Base-by-base conservation (phyloP, 2,329 filamentous ascomycete genomes). In the Diaporthe eres region DNA sequence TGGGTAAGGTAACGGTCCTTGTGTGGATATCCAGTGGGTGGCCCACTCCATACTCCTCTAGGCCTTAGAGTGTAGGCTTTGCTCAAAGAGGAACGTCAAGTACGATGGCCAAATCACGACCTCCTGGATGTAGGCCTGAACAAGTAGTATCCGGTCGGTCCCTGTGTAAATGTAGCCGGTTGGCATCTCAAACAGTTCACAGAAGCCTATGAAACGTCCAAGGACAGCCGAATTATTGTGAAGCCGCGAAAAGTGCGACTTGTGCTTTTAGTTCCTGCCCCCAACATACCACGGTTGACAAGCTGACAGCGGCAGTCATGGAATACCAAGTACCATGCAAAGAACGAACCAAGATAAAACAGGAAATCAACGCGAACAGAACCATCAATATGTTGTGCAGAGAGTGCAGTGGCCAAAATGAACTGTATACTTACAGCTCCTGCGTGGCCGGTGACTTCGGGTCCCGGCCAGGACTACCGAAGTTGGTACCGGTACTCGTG, bases 381-480 rank as follows among this genome's bases (percentile, higher is more conserved):
- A 39, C 13, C 15, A 55, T 8, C 7, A 4, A 68, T 37, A 19
- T 25, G 22, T 17, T 37, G 44, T 10, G 44, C 4, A 37, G 19
- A 34, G 7, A 44, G 22, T 28, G 19, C 13, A 15, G 2, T 49
- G 22, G 28, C 8, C 61, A 28, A 19, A 37, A 25, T 25, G 47
- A 53, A 53, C 2, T 28, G 17, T 22, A 2, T 1, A 53, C 47
- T 51, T 51, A 68, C 44, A n/a, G 31, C 19, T 51, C 19, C 4
- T 68, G 65, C 12, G 65, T 39, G 65, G n/a, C 47, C 12, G 47
- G 65, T 7, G 65, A 28, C 31, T 22, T 68, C 22, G 42, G 47
- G n/a, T 28, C 44, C 47, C n/a, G 47, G 17, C 34, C 13, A 9
- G 47, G 34, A 34, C 19, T 53, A 34, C 15, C n/a, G 15, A 28